Percentiles rank a stretch among this genome's conserved stretches.
These are phyloP conservation scores for Cryphonectria radicalis DNA, from an alignment of 2,329 filamentous ascomycete genomes.

Conservation along the genomic window DNA sequence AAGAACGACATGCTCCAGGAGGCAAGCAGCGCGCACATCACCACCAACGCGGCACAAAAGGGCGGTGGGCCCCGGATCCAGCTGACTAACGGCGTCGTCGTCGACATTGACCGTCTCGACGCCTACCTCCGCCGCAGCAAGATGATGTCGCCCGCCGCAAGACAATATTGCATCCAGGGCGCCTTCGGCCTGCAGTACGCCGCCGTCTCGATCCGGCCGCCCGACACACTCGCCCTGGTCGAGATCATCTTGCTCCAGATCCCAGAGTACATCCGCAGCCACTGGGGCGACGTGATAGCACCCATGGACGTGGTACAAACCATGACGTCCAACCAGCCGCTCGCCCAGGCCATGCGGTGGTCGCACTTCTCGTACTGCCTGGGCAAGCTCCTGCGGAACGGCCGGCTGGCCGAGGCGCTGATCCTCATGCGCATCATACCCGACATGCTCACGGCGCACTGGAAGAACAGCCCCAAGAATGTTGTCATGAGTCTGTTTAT, in stretches of 20 bases:
- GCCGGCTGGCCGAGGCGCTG: not conserved
- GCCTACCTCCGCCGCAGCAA: conserved; percentile 3
- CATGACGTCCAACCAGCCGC: not conserved
- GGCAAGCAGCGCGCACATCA: not conserved
- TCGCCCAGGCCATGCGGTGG: conserved; percentile 1
- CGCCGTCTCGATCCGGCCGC: not conserved
- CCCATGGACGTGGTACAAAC: not conserved
- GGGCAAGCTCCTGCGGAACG: not conserved
- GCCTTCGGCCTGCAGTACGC: not conserved
- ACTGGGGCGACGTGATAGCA: not conserved
- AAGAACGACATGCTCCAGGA: not conserved
- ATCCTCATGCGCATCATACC: not conserved
- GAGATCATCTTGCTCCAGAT: not conserved
- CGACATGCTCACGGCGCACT: not conserved
- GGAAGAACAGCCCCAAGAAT: not conserved
- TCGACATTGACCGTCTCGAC: not conserved
- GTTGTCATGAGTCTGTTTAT: not conserved
- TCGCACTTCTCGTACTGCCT: conserved; percentile 5
- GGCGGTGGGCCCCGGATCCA: not conserved
- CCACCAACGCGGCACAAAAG: not conserved
- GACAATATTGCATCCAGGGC: conserved; percentile 1
- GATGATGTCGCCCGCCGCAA: conserved; percentile 1
- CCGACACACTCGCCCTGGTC: not conserved
- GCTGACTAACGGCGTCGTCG: not conserved
- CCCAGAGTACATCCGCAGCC: not conserved